These are phyloP conservation scores for Penicillium soppii DNA, from an alignment of 495 filamentous ascomycete species.

Conservation along the genomic window DNA sequence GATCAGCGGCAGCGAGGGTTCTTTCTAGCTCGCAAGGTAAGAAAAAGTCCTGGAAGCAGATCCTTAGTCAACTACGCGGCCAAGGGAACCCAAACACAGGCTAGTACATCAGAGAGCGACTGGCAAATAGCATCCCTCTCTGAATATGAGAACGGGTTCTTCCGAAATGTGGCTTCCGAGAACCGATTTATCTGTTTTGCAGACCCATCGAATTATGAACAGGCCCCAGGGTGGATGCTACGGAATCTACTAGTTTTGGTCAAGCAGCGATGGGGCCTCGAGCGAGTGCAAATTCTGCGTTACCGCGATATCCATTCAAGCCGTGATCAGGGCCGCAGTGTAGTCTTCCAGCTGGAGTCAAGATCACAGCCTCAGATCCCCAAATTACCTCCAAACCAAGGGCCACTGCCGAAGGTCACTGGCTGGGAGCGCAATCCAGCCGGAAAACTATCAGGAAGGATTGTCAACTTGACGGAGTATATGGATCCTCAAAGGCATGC, in stretches of 20 bases:
- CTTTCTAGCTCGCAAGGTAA: constrained; percentile 81
- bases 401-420: constrained; percentile 77
- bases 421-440: constrained; percentile 87
- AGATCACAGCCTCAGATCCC: constrained; percentile 29
- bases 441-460: constrained; percentile 71
- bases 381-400: constrained; percentile 28
- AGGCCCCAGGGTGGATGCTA: constrained; percentile 87
- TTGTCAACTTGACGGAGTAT: constrained; percentile 80
- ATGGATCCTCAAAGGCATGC: constrained; percentile 78
- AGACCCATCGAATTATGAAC: constrained; percentile 85
- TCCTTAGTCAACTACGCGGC: not conserved
- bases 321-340: constrained; percentile 75
- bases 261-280: constrained; percentile 75
- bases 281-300: constrained; percentile 80
- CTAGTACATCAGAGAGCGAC: not conserved
- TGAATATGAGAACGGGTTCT: constrained; percentile 85
- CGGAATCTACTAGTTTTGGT: constrained; percentile 85
- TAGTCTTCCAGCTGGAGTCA: constrained; percentile 68
- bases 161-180: constrained; percentile 60
- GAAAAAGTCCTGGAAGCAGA: constrained; percentile 9
- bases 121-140: constrained; percentile 78
- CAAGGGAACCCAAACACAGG: not conserved
- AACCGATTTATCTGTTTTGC: constrained; percentile 84
- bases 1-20: constrained; percentile 87
- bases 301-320: constrained; percentile 78